Conservation (phyloP, 1,139 yeast species). For the Hemisphaericaspora xylofermentans region DNA sequence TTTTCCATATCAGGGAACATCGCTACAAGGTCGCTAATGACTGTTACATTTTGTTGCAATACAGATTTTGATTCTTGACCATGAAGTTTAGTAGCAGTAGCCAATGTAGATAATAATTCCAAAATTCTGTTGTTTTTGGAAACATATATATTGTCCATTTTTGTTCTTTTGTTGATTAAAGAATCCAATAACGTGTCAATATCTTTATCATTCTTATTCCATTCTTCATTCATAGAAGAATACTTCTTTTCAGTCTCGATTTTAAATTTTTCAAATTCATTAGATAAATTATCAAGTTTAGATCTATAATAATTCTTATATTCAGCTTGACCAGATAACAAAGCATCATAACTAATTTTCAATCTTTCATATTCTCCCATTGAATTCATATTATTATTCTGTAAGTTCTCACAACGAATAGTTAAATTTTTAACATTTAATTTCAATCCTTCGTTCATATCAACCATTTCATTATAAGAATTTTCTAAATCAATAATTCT, state of each 20-base stretch:
- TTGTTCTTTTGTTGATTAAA: conserved; percentile 38
- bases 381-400: conserved; percentile 45
- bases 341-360: conserved; percentile 61
- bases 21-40: conserved; percentile 28
- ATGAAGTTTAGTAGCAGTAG: conserved; percentile 46
- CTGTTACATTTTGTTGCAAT: conserved; percentile 33
- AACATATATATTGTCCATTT: conserved; percentile 46
- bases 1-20: conserved; percentile 41
- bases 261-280: conserved; percentile 38
- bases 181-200: conserved; percentile 44
- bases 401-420: conserved; percentile 48
- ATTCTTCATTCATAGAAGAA: conserved; percentile 26
- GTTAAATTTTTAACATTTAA: conserved; percentile 50
- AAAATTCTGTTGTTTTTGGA: conserved; percentile 48
- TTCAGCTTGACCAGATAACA: conserved; percentile 55
- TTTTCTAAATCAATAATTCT: conserved; percentile 61
- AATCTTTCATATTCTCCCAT: conserved; percentile 57
- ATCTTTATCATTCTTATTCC: conserved; percentile 44
- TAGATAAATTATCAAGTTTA: conserved; percentile 28
- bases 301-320: conserved; percentile 52
- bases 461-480: conserved; percentile 47
- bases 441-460: conserved; percentile 44
- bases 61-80: conserved; percentile 46
- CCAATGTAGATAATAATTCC: conserved; percentile 44
- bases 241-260: conserved; percentile 32